These are phyloP conservation scores for Eimeria zaria DNA, from an alignment of 169 alveolate genomes.

Conservation along the genomic window DNA sequence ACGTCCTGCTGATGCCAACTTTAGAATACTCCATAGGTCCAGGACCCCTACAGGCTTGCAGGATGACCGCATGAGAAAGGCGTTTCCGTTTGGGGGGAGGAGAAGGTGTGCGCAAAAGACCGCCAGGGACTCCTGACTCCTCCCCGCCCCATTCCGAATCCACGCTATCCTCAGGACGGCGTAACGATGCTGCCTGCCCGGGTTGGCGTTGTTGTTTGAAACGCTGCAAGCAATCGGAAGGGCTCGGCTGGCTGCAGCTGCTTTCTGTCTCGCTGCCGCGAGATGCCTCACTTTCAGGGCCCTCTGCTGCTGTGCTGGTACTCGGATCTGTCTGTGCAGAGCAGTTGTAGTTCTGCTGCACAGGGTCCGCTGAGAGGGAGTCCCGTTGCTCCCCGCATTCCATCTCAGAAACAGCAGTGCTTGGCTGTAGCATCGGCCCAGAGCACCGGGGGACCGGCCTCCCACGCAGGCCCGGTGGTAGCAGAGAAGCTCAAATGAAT, in stretches of 20 bases:
- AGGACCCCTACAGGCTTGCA: slow-evolving; percentile 18
- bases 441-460: background rate
- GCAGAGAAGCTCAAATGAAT: background rate
- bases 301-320: slow-evolving; percentile 13
- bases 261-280: slow-evolving; percentile 19
- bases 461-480: background rate
- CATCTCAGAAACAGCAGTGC: background rate
- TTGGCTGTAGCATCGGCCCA: background rate
- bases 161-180: background rate
- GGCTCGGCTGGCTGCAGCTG: background rate
- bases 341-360: background rate
- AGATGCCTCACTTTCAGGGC: background rate
- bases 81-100: slow-evolving; percentile 63
- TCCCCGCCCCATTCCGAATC: slow-evolving; percentile 26
- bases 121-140: slow-evolving; percentile 1
- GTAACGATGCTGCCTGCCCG: background rate
- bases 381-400: background rate
- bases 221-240: background rate
- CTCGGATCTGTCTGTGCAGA: background rate
- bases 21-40: background rate
- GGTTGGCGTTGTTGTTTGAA: background rate
- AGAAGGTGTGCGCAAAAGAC: background rate
- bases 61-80: background rate
- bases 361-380: background rate
- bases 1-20: background rate